These are phyloP conservation scores for Termitomyces sp. DNA, from an alignment of 768 basidiomycete genomes.

Conservation along the genomic window DNA sequence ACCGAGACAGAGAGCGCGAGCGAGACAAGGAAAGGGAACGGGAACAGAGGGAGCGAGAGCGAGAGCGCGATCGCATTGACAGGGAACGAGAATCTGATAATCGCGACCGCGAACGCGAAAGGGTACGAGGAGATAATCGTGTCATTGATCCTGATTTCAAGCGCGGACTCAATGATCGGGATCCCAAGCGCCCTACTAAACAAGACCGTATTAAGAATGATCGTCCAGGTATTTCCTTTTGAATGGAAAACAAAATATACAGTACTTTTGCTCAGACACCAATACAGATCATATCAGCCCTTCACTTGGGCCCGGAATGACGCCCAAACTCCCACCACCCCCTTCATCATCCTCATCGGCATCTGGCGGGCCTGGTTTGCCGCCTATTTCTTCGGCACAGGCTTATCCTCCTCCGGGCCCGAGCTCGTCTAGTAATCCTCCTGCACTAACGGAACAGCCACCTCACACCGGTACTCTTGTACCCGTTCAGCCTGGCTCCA, in stretches of 20 bases:
- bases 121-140: slow-evolving; percentile 14
- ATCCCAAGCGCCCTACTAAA: slow-evolving; percentile 63
- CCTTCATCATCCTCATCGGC: slow-evolving; percentile 24
- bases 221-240: slow-evolving; percentile 26
- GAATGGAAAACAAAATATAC: neutral
- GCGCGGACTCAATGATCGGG: slow-evolving; percentile 45
- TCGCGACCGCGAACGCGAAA: slow-evolving; percentile 19
- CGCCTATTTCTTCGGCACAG: slow-evolving; percentile 9
- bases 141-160: slow-evolving; percentile 23
- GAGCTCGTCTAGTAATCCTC: slow-evolving; percentile 7
- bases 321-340: slow-evolving; percentile 35
- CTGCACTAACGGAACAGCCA: slow-evolving; percentile 11
- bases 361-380: slow-evolving; percentile 31
- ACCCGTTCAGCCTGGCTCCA: slow-evolving; percentile 17
- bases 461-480: slow-evolving; percentile 13
- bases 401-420: slow-evolving; percentile 12
- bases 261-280: neutral
- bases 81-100: slow-evolving; percentile 25
- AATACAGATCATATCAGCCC: slow-evolving; percentile 37
- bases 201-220: slow-evolving; percentile 35
- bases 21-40: slow-evolving; percentile 22
- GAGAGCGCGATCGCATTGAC: slow-evolving; percentile 32
- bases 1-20: slow-evolving; percentile 22
- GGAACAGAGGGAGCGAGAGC: slow-evolving; percentile 28
- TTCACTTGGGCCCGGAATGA: slow-evolving; percentile 31